Evolutionary conservation across 176 grass and related monocot genomes (phyloP), one percentile per base, ranked within the genome.

Genomic region (Aegilops umbellulata): DNA sequence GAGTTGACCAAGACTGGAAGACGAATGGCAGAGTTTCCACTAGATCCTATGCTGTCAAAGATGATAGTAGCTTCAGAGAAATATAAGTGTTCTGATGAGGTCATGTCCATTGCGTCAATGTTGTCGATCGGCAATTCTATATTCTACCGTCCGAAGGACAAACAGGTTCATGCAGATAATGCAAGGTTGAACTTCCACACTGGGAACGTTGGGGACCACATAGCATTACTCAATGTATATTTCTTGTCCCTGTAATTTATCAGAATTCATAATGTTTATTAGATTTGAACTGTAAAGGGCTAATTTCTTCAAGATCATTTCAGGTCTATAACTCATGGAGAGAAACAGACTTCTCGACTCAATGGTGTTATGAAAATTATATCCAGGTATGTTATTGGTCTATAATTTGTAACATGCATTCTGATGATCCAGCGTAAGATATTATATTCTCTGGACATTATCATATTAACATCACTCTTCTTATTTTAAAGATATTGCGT

Each of bases 101-200:
- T 90, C 80, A 95, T 98, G 77, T 92, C 93, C 2, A 64, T 98
- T 66, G 91, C 96, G 0, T 86, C 91, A 35, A 98, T 95, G 96
- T 68, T 98, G 81, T 95, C 93, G 23, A 85, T 94, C 47, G 96
- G 93, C 22, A 98, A 98, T 87, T 94, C 93, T 63, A 94, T 95
- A 84, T 98, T 95, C 80, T 98, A 98, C 81, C 93, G 96, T 60
- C 93, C 96, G 2, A 98, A 98, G 80, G 96, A 98, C 39, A 98
- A 98, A 82, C 93, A 95, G 89, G 92, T 95, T 34, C 96, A 95
- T 88, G 96, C 96, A 25, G 93, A 98, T 81, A 95, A 95, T 91
- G 96, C 93, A 30, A 91, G 92, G 36, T 42, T 94, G 80, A 95
- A 95, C 88, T 98, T 98, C 79, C 92, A 98, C 60, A 92, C 93